A percentile compares a stretch with the other conserved stretches of the same genome.
phyloP scores from a whole-genome alignment of 257 asterid genomes.

The Dorcoceras hygrometricum region DNA sequence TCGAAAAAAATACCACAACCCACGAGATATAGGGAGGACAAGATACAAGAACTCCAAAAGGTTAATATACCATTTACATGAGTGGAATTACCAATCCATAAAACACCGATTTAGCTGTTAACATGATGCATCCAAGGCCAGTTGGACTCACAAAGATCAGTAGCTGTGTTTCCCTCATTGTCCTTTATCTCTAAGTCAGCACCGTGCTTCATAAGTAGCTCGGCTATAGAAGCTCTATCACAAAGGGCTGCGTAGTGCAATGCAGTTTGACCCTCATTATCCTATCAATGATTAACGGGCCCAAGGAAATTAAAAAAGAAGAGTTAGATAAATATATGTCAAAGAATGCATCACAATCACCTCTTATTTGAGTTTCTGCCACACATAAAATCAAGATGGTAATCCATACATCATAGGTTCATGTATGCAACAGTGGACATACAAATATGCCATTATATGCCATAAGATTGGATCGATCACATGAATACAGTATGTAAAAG shows the following conservation, averaged over 20 bases:
- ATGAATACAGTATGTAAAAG: not conserved
- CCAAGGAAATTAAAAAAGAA: not conserved
- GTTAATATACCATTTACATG: not conserved
- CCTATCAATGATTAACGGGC: not conserved
- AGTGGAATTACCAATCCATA: not conserved
- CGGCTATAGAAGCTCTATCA: conserved; percentile 73
- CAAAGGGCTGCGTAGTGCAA: conserved; percentile 94
- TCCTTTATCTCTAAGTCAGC: conserved; percentile 65
- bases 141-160: conserved; percentile 63
- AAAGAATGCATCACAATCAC: not conserved
- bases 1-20: not conserved
- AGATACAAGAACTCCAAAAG: not conserved
- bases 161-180: conserved; percentile 68
- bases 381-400: not conserved
- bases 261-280: conserved; percentile 80
- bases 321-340: not conserved
- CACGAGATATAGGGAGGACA: not conserved
- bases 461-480: not conserved
- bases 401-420: not conserved
- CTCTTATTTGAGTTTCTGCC: not conserved
- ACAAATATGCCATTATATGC: not conserved
- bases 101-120: conserved; percentile 20
- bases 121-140: conserved; percentile 67
- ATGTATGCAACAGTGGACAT: not conserved
- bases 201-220: conserved; percentile 73